Conservation (phyloP, 148 eudicot genomes). For the Spergularia marina region DNA sequence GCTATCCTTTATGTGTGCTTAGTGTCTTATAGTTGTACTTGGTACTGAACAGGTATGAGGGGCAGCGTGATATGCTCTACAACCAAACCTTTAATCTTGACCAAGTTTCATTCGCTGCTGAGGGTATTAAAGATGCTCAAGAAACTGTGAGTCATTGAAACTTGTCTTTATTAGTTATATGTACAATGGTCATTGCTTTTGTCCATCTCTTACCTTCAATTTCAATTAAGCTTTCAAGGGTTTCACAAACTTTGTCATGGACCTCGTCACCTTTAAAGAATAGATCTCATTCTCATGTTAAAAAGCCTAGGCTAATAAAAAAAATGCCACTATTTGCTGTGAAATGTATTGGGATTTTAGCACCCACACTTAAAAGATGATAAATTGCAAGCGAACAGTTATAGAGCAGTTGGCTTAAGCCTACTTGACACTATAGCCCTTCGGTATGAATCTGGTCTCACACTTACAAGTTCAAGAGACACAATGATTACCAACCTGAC, state of each 20-base stretch:
- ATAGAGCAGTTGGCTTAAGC: too few relatives aligned
- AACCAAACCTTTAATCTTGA: constrained; percentile 97
- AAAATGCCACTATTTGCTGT: constrained; percentile 23
- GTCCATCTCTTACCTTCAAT: not conserved
- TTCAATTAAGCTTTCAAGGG: not conserved
- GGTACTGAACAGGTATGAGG: constrained; percentile 74
- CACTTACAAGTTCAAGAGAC: too few relatives aligned
- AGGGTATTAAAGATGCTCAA: constrained; percentile 95
- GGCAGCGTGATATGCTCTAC: constrained; percentile 96
- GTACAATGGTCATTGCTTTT: not conserved
- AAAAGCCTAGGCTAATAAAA: not conserved
- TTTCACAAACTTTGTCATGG: not conserved
- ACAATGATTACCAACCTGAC: too few relatives aligned
- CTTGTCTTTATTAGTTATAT: not conserved
- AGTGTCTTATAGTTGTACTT: constrained; percentile 5
- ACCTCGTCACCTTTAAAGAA: not conserved
- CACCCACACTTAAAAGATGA: too few relatives aligned
- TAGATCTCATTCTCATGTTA: not conserved
- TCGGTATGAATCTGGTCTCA: too few relatives aligned
- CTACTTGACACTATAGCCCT: too few relatives aligned
- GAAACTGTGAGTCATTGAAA: constrained; percentile 73
- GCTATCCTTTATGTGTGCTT: not conserved
- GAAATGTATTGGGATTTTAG: not conserved
- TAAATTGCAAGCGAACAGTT: too few relatives aligned
- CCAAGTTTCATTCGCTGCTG: constrained; percentile 92